Evolutionary conservation across 2,329 filamentous ascomycete species (phyloP).

Genomic region (Penicillium sp.): DNA sequence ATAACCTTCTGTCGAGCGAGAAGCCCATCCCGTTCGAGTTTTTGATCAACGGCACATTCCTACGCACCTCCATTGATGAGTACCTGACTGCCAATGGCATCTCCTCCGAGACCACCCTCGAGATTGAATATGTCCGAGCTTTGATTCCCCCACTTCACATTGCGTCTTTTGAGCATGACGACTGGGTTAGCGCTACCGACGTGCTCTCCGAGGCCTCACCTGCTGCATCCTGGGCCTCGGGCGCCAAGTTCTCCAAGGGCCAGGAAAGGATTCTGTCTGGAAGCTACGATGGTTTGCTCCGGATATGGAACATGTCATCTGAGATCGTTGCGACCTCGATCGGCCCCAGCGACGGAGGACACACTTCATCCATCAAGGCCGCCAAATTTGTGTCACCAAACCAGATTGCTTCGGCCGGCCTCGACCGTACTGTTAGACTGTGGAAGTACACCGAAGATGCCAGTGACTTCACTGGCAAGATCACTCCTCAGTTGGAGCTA

Average conservation of each 20-base stretch:
- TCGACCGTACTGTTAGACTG: slow-evolving; percentile 81
- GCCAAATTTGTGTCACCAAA: slow-evolving; percentile 77
- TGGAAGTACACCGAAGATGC: slow-evolving; percentile 81
- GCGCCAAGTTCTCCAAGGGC: slow-evolving; percentile 48
- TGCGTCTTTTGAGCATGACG: slow-evolving; percentile 92
- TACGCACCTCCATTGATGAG: slow-evolving; percentile 85
- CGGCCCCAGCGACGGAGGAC: slow-evolving; percentile 66
- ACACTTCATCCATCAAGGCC: slow-evolving; percentile 75
- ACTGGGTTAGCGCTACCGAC: slow-evolving; percentile 91
- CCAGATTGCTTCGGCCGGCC: slow-evolving; percentile 76
- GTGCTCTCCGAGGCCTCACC: slow-evolving; percentile 69
- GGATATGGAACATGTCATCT: slow-evolving; percentile 89
- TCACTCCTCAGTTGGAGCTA: slow-evolving; percentile 76
- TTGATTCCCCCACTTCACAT: slow-evolving; percentile 86
- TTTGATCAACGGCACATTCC: slow-evolving; percentile 88
- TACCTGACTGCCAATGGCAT: slow-evolving; percentile 85
- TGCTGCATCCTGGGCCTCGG: slow-evolving; percentile 58
- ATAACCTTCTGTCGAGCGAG: slow-evolving; percentile 58
- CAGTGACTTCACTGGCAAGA: slow-evolving; percentile 58
- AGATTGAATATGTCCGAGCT: slow-evolving; percentile 89
- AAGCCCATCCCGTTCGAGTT: slow-evolving; percentile 72
- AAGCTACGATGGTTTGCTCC: slow-evolving; percentile 84
- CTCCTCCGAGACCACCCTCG: slow-evolving; percentile 81
- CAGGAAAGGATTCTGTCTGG: slow-evolving; percentile 82
- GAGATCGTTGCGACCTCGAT: slow-evolving; percentile 76